A percentile compares a stretch with the other conserved stretches of the same genome.
Evolutionary conservation across 1,139 yeast genomes (phyloP).

Genomic region (Candida sp.): DNA sequence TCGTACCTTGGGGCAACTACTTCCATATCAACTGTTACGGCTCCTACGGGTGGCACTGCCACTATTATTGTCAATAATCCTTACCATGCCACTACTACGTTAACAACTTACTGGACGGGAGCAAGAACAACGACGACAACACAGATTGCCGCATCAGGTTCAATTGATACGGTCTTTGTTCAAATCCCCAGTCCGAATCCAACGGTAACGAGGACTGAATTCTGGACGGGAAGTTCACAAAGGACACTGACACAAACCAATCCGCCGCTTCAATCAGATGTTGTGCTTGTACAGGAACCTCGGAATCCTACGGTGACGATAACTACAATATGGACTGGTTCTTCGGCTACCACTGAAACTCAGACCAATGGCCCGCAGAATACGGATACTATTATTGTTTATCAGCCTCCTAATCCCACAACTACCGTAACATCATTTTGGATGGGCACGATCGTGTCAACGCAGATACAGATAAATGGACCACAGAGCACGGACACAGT

Average conservation of each 20-base stretch:
- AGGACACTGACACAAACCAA: conserved; percentile 12
- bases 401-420: too few species aligned
- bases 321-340: too few species aligned
- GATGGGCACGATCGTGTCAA: too few species aligned
- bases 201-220: not conserved
- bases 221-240: not conserved
- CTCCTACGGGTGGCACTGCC: conserved; percentile 18
- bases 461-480: too few species aligned
- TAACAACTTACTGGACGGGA: conserved; percentile 14
- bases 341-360: too few species aligned
- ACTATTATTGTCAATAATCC: conserved; percentile 23
- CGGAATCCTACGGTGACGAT: too few species aligned
- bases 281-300: conserved; percentile 23
- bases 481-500: too few species aligned
- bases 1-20: conserved; percentile 5
- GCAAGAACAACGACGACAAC: conserved; percentile 12
- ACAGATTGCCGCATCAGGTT: conserved; percentile 14
- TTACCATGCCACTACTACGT: conserved; percentile 12
- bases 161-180: conserved; percentile 22
- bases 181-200: conserved; percentile 17
- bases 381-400: too few species aligned
- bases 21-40: conserved; percentile 11
- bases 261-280: conserved; percentile 16
- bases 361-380: too few species aligned
- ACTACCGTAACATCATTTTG: too few species aligned